phyloP scores from a whole-genome alignment of 371 early-diverging fungal genomes.

The Rhizomucor miehei region DNA sequence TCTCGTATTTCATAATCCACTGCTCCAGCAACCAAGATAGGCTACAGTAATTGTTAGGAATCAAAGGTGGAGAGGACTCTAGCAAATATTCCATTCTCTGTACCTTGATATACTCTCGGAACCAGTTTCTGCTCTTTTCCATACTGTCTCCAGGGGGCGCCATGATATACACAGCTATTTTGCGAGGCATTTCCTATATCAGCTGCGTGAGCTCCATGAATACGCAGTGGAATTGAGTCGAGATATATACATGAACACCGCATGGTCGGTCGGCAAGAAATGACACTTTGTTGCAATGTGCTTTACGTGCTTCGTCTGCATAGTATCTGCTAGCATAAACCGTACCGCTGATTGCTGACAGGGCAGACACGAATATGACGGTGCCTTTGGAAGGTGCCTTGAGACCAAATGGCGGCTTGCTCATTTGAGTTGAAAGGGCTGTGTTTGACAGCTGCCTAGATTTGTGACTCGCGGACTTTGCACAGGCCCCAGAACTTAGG shows the following conservation, averaged over 20 bases:
- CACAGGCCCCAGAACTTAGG: no score
- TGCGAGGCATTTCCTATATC: constrained; percentile 60
- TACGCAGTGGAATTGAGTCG: neutral
- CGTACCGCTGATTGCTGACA: constrained; percentile 48
- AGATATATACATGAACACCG: constrained; percentile 44
- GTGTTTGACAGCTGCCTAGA: no score
- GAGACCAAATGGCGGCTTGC: constrained; percentile 40
- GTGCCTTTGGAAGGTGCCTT: constrained; percentile 54
- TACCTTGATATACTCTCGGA: constrained; percentile 69
- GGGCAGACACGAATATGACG: constrained; percentile 51
- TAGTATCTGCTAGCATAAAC: constrained; percentile 53
- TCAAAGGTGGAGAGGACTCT: neutral
- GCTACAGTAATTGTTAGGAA: constrained; percentile 30
- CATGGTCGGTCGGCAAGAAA: constrained; percentile 59
- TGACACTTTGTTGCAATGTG: constrained; percentile 48
- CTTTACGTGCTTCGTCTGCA: constrained; percentile 46
- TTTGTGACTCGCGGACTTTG: no score
- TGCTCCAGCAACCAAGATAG: constrained; percentile 67
- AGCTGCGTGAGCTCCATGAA: neutral
- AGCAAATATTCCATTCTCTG: neutral
- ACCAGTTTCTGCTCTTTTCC: constrained; percentile 65
- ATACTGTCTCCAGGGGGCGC: constrained; percentile 68
- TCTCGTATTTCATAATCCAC: constrained; percentile 69
- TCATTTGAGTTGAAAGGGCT: constrained; percentile 2
- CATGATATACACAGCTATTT: constrained; percentile 60